Evolutionary conservation across 1,139 yeast genomes (phyloP).

Genomic region (Kazachstania sp.): DNA sequence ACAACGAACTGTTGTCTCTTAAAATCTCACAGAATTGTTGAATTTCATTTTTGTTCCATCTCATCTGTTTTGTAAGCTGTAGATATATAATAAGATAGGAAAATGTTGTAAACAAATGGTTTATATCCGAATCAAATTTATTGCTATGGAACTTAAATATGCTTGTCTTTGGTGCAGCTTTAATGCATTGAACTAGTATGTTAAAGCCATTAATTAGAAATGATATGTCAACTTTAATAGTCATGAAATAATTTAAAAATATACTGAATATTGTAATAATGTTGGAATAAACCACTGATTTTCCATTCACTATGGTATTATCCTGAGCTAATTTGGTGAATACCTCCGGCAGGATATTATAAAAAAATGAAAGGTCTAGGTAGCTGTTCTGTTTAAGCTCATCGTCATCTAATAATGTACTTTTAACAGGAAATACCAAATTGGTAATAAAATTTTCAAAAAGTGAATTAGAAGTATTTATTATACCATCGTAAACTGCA

Average conservation of each 20-base stretch:
- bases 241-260: conserved; percentile 1
- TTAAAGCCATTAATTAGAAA: not conserved
- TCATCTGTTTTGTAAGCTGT: not conserved
- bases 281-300: not conserved
- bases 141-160: not conserved
- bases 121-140: not conserved
- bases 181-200: not conserved
- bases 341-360: conserved; percentile 7
- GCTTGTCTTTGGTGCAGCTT: not conserved
- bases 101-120: not conserved
- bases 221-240: not conserved
- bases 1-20: not conserved
- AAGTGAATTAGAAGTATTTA: not conserved
- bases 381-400: conserved; percentile 5
- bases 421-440: not conserved
- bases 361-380: conserved; percentile 10
- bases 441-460: not conserved
- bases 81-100: not conserved
- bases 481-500: not conserved
- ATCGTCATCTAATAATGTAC: not conserved
- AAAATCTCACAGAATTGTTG: not conserved
- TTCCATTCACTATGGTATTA: not conserved
- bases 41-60: not conserved
- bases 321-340: conserved; percentile 1
- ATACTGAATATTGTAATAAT: not conserved